A percentile compares a stretch with the other conserved stretches of the same genome.
phyloP scores from a whole-genome alignment of 305 asterid genomes.

The Fraxinus dipetala region DNA sequence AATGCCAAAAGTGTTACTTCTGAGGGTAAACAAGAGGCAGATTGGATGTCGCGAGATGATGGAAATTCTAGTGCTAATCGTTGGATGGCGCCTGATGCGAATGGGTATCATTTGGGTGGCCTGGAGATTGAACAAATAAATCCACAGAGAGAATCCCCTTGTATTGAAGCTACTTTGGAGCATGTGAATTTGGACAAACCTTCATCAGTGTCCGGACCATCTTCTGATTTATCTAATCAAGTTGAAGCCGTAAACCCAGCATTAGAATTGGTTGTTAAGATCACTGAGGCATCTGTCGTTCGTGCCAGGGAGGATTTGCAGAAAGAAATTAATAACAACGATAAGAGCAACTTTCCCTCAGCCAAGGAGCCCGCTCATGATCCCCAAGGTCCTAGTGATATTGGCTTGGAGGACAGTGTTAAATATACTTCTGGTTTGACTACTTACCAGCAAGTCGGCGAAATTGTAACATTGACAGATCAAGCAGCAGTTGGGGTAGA shows the following conservation, averaged over 20 bases:
- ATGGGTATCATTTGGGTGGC: slow-evolving; percentile 39
- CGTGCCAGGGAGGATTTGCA: slow-evolving; percentile 33
- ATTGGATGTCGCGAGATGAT: slow-evolving; percentile 38
- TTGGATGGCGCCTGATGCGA: slow-evolving; percentile 40
- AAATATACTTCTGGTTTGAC: slow-evolving; percentile 38
- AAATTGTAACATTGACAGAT: slow-evolving; percentile 31
- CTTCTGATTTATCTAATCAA: slow-evolving; percentile 36
- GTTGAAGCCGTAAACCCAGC: slow-evolving; percentile 26
- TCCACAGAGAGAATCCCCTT: slow-evolving; percentile 36
- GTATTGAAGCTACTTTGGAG: slow-evolving; percentile 29
- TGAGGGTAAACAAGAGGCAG: slow-evolving; percentile 41
- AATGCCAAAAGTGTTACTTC: slow-evolving; percentile 31
- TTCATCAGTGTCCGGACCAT: slow-evolving; percentile 27
- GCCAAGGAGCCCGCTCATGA: slow-evolving; percentile 27
- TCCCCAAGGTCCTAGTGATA: slow-evolving; percentile 32
- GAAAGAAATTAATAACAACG: slow-evolving; percentile 29
- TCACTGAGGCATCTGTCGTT: slow-evolving; percentile 36
- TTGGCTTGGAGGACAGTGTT: slow-evolving; percentile 31
- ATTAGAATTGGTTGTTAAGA: slow-evolving; percentile 34
- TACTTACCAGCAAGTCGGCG: slow-evolving; percentile 31
- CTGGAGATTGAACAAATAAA: slow-evolving; percentile 33
- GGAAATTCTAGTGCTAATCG: slow-evolving; percentile 33
- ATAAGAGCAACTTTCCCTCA: slow-evolving; percentile 22
- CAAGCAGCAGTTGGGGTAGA: slow-evolving; percentile 27
- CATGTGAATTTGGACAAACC: slow-evolving; percentile 26